Conservation (phyloP, 2,329 filamentous ascomycete genomes). For the Aspergillus sp. region DNA sequence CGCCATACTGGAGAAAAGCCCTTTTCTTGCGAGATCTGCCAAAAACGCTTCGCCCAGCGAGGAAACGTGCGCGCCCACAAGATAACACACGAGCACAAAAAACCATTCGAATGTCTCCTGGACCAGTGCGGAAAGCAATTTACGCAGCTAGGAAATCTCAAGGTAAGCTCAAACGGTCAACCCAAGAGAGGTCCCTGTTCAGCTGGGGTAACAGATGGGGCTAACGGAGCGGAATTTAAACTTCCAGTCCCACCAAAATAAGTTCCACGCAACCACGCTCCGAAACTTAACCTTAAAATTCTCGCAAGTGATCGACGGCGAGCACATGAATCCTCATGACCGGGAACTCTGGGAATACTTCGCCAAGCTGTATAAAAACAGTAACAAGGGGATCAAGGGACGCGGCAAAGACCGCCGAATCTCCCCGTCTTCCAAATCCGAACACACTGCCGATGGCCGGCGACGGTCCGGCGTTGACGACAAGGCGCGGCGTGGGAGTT, state of each 20-base stretch:
- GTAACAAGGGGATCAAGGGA: constrained; percentile 97
- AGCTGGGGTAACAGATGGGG: constrained; percentile 6
- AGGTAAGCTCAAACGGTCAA: constrained; percentile 58
- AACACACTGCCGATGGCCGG: constrained; percentile 14
- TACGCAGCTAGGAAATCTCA: constrained; percentile 88
- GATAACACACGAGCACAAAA: constrained; percentile 76
- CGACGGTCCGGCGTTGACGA: constrained; percentile 31
- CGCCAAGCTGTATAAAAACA: constrained; percentile 88
- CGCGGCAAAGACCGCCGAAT: constrained; percentile 76
- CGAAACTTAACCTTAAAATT: constrained; percentile 73
- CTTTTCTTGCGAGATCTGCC: constrained; percentile 77
- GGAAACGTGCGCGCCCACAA: constrained; percentile 85
- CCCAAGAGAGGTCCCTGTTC: not conserved
- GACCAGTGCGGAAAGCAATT: constrained; percentile 87
- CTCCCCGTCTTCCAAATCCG: constrained; percentile 35
- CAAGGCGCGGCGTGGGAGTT: constrained; percentile 30
- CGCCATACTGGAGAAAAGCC: constrained; percentile 87
- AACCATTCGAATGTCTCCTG: constrained; percentile 79
- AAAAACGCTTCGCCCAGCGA: constrained; percentile 81
- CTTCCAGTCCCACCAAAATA: constrained; percentile 83
- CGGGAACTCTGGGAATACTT: constrained; percentile 85
- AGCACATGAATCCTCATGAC: constrained; percentile 69
- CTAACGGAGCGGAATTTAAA: not conserved
- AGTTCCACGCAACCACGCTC: constrained; percentile 81
- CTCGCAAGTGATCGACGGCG: constrained; percentile 63